Evolutionary conservation across 2,329 filamentous ascomycete species (phyloP).

Genomic region (Ustulina deusta): DNA sequence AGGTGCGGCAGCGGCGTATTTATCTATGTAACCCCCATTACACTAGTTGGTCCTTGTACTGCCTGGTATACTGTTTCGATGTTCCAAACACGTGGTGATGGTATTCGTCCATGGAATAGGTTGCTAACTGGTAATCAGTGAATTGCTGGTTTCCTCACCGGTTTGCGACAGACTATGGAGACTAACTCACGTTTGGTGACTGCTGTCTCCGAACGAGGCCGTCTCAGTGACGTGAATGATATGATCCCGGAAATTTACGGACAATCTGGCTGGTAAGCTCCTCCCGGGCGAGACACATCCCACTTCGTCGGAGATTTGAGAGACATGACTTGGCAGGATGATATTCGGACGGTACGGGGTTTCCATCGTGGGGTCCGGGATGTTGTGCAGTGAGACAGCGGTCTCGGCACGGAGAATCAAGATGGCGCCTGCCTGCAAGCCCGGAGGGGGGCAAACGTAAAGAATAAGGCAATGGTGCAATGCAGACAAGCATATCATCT

Average conservation of each 20-base stretch:
- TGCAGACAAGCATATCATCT: slow-evolving; percentile 3
- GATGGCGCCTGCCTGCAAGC: slow-evolving; percentile 1
- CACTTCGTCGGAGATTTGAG: slow-evolving; percentile 30
- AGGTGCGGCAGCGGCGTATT: slow-evolving; percentile 7
- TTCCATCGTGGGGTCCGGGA: slow-evolving; percentile 9
- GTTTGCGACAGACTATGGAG: not conserved
- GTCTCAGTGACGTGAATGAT: slow-evolving; percentile 18
- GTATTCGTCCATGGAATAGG: not conserved
- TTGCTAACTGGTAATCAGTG: no score
- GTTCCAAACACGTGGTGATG: not conserved
- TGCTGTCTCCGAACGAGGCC: not conserved
- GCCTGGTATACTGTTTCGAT: not conserved
- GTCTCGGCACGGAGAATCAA: slow-evolving; percentile 11
- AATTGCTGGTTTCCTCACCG: not conserved
- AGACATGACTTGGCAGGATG: slow-evolving; percentile 25
- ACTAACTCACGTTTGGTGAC: not conserved
- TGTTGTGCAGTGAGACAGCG: slow-evolving; percentile 17
- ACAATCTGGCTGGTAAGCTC: not conserved
- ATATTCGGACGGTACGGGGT: slow-evolving; percentile 3
- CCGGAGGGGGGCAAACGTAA: slow-evolving; percentile 7
- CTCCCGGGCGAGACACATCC: slow-evolving; percentile 21
- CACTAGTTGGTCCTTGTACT: not conserved
- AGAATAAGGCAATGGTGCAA: slow-evolving; percentile 1
- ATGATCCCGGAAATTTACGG: not conserved
- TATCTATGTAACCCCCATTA: not conserved